These are phyloP conservation scores for Amorphotheca resinae DNA, from an alignment of 495 filamentous ascomycete species.

Conservation along the genomic window DNA sequence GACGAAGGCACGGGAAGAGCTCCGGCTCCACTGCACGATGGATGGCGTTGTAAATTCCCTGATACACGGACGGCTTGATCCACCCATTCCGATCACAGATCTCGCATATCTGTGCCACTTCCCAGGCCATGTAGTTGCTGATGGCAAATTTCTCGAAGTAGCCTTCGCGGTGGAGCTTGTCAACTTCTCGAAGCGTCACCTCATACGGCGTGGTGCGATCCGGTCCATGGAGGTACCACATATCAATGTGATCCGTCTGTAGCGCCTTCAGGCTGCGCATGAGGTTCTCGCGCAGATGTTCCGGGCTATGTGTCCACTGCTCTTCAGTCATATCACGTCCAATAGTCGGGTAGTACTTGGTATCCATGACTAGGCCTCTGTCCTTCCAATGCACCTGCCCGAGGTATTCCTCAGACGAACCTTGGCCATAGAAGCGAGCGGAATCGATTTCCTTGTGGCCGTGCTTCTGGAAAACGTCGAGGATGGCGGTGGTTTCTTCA, in stretches of 20 bases:
- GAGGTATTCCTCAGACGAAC: slow-evolving; percentile 38
- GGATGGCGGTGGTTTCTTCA: slow-evolving; percentile 17
- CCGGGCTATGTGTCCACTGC: neutral
- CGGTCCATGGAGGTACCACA: slow-evolving; percentile 41
- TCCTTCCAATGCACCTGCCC: slow-evolving; percentile 33
- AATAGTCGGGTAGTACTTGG: slow-evolving; percentile 33
- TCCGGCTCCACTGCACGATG: slow-evolving; percentile 37
- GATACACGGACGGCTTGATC: slow-evolving; percentile 49
- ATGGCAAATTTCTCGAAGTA: slow-evolving; percentile 33
- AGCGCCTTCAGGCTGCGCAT: slow-evolving; percentile 16
- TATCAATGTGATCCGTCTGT: slow-evolving; percentile 25
- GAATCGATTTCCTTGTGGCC: slow-evolving; percentile 49
- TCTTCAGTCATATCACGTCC: slow-evolving; percentile 1
- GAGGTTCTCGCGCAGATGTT: slow-evolving; percentile 3
- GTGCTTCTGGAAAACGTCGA: slow-evolving; percentile 41
- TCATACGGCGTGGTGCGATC: slow-evolving; percentile 36
- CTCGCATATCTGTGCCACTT: slow-evolving; percentile 39
- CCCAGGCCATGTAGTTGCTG: slow-evolving; percentile 37
- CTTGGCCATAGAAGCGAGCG: slow-evolving; percentile 38
- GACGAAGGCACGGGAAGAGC: slow-evolving; percentile 36
- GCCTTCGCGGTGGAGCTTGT: slow-evolving; percentile 36
- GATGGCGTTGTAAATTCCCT: slow-evolving; percentile 54
- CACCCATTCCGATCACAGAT: slow-evolving; percentile 36
- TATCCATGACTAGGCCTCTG: slow-evolving; percentile 38
- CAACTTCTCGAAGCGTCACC: slow-evolving; percentile 35